Percentiles rank a stretch among this genome's conserved stretches.
Evolutionary conservation across 2,329 filamentous ascomycete species (phyloP).

Genomic region (Pezicula rhizophila): DNA sequence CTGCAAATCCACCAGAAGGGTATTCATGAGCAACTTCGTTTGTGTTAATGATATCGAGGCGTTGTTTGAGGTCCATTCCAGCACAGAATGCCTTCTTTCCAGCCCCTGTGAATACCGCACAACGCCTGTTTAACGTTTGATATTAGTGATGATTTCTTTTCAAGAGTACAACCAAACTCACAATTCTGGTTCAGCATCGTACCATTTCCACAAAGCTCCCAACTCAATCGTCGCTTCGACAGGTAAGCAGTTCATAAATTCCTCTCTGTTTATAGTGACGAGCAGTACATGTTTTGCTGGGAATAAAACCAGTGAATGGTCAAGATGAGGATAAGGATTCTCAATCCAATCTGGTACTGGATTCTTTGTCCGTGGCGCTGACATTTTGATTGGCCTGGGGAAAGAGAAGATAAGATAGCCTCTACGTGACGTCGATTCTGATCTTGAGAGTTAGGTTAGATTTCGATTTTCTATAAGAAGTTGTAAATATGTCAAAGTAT

Average conservation of each 20-base stretch:
- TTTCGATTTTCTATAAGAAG: no score
- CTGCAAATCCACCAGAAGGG: slow-evolving; percentile 39
- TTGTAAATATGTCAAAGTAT: no score
- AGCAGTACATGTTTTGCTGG: slow-evolving; percentile 42
- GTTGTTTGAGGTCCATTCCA: slow-evolving; percentile 37
- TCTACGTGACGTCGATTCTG: no score
- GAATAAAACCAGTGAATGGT: slow-evolving; percentile 31
- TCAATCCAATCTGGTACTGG: neutral
- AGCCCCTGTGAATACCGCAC: slow-evolving; percentile 44
- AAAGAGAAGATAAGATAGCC: no score
- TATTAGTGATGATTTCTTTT: neutral
- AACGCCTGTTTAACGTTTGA: slow-evolving; percentile 23
- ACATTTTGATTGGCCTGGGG: no score
- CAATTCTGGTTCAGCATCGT: slow-evolving; percentile 39
- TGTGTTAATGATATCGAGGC: no score
- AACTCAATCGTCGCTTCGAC: slow-evolving; percentile 40
- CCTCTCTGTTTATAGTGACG: slow-evolving; percentile 44
- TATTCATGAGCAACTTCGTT: no score
- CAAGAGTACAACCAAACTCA: neutral
- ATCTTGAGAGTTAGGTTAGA: no score
- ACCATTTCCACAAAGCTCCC: slow-evolving; percentile 44
- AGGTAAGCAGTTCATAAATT: slow-evolving; percentile 39
- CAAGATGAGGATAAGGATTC: slow-evolving; percentile 13
- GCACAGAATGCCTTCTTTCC: slow-evolving; percentile 50
- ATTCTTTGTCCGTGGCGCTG: neutral